These are phyloP conservation scores for Blastomyces percursus DNA, from an alignment of 2,329 filamentous ascomycete species.

Conservation along the genomic window DNA sequence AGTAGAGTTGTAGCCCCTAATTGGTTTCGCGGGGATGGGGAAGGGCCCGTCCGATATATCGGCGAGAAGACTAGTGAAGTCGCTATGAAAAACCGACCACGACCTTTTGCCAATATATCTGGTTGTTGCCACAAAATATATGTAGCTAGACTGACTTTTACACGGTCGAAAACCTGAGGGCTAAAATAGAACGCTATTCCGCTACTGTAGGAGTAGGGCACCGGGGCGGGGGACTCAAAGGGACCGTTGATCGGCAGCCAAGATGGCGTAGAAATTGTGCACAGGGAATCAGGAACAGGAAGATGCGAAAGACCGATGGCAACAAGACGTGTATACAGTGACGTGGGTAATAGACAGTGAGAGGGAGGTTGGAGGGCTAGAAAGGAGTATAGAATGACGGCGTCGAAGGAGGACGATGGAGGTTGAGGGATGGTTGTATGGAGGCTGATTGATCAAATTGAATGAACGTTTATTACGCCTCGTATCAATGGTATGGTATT, in stretches of 20 bases:
- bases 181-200: background rate
- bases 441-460: constrained; percentile 4
- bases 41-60: background rate
- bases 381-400: background rate
- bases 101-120: background rate
- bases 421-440: background rate
- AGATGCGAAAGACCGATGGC: background rate
- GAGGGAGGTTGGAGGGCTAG: background rate
- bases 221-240: background rate
- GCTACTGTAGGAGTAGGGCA: background rate
- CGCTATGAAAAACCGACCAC: background rate
- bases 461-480: background rate
- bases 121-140: background rate
- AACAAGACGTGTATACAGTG: background rate
- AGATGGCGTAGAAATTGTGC: background rate
- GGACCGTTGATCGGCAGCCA: background rate
- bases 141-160: background rate
- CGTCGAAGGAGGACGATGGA: background rate
- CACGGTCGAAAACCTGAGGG: background rate
- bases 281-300: background rate
- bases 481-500: background rate
- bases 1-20: background rate
- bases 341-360: background rate
- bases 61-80: background rate
- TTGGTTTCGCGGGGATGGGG: background rate